A percentile compares a stretch with the other conserved stretches of the same genome.
These are phyloP conservation scores for Fusarium pseudonygamai DNA, from an alignment of 2,329 filamentous ascomycete genomes.

Conservation along the genomic window DNA sequence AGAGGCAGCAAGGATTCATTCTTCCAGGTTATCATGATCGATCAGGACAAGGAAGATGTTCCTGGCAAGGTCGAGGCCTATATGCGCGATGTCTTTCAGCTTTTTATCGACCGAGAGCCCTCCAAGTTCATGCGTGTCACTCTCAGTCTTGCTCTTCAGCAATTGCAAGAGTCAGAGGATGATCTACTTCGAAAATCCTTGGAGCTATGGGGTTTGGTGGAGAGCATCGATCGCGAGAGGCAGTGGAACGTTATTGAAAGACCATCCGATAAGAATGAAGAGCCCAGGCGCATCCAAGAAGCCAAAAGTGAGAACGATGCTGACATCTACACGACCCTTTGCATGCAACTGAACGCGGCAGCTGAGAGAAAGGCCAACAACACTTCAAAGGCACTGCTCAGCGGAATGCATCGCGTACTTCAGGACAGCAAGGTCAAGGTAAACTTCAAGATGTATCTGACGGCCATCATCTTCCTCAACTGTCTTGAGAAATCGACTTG, in stretches of 20 bases:
- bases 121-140: conserved; percentile 69
- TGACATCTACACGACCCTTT: conserved; percentile 69
- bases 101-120: conserved; percentile 67
- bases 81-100: conserved; percentile 65
- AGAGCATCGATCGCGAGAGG: conserved; percentile 71
- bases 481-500: conserved; percentile 75
- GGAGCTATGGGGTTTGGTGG: conserved; percentile 72
- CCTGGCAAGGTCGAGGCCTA: conserved; percentile 68
- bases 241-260: conserved; percentile 67
- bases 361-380: conserved; percentile 70
- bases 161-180: conserved; percentile 59
- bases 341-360: conserved; percentile 71
- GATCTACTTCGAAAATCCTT: conserved; percentile 66
- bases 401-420: conserved; percentile 68
- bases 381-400: conserved; percentile 67
- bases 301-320: conserved; percentile 58
- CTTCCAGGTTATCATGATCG: conserved; percentile 63
- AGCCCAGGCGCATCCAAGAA: conserved; percentile 60
- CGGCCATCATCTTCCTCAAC: conserved; percentile 70
- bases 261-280: conserved; percentile 52
- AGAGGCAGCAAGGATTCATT: conserved; percentile 48
- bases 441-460: conserved; percentile 69
- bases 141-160: conserved; percentile 62
- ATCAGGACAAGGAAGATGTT: conserved; percentile 69
- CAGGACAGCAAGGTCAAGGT: conserved; percentile 69